phyloP scores from a whole-genome alignment of 177 flowering plant genomes.

The Telopea speciosissima region DNA sequence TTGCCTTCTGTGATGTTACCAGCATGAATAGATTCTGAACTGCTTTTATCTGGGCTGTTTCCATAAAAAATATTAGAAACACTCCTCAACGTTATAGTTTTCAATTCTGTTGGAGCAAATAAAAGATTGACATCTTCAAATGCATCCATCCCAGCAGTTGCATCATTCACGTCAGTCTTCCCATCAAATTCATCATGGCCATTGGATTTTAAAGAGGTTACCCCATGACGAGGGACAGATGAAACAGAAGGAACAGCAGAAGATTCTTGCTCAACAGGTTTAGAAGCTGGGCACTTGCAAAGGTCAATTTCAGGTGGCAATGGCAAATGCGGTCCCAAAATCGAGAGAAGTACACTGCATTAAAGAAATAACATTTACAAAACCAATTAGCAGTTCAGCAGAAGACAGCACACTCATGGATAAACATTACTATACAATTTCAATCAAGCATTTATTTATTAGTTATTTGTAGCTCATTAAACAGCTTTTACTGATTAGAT shows the following conservation, averaged over 20 bases:
- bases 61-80: conserved; percentile 19
- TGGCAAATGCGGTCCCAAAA: conserved; percentile 72
- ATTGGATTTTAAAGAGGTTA: conserved; percentile 27
- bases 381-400: not conserved
- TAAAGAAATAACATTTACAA: conserved; percentile 3
- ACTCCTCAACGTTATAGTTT: conserved; percentile 32
- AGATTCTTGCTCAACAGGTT: conserved; percentile 33
- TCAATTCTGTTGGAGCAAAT: conserved; percentile 72
- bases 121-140: conserved; percentile 58
- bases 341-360: conserved; percentile 80
- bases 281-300: conserved; percentile 40
- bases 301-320: conserved; percentile 73
- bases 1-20: conserved; percentile 33
- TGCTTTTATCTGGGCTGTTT: conserved; percentile 24
- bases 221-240: conserved; percentile 21
- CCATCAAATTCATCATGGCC: conserved; percentile 43
- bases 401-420: not conserved
- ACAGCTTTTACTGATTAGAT: too few species aligned
- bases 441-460: too few species aligned
- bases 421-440: not conserved
- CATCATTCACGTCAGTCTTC: conserved; percentile 42
- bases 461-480: too few species aligned
- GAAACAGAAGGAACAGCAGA: conserved; percentile 23
- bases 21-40: conserved; percentile 20
- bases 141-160: conserved; percentile 33